A percentile compares a stretch with the other conserved stretches of the same genome.
Conservation (phyloP, 2,329 filamentous ascomycete genomes). For the Fusarium longipes region DNA sequence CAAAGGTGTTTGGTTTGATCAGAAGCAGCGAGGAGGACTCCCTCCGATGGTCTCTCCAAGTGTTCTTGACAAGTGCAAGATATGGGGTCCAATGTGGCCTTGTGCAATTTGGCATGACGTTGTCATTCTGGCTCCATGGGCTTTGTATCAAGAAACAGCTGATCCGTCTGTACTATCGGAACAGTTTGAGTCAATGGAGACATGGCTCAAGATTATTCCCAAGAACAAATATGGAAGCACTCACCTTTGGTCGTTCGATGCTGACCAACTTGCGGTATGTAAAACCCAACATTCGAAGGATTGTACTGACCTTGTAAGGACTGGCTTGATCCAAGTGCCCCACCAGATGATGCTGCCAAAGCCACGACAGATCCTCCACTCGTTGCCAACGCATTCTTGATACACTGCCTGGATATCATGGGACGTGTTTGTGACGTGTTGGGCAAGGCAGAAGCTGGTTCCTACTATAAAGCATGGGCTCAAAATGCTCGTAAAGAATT, state of each 20-base stretch:
- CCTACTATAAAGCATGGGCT: conserved; percentile 28
- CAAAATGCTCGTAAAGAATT: conserved; percentile 29
- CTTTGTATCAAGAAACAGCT: conserved; percentile 53
- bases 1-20: conserved; percentile 22
- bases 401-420: conserved; percentile 55
- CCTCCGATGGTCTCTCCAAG: conserved; percentile 42
- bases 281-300: fast-evolving
- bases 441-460: conserved; percentile 34
- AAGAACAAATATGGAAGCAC: conserved; percentile 50
- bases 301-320: conserved; percentile 50
- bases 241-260: conserved; percentile 53
- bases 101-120: conserved; percentile 59
- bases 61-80: conserved; percentile 11
- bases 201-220: conserved; percentile 52
- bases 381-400: conserved; percentile 61
- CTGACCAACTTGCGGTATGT: conserved; percentile 39
- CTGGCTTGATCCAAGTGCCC: conserved; percentile 62
- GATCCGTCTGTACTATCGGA: conserved; percentile 52
- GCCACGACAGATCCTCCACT: conserved; percentile 55
- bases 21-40: conserved; percentile 29
- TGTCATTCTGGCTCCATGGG: conserved; percentile 55
- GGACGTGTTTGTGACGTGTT: conserved; percentile 51
- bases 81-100: conserved; percentile 41
- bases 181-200: conserved; percentile 55
- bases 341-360: conserved; percentile 52